Evolutionary conservation across 2,329 filamentous ascomycete genomes (phyloP).

Genomic region (Ilyonectria robusta): DNA sequence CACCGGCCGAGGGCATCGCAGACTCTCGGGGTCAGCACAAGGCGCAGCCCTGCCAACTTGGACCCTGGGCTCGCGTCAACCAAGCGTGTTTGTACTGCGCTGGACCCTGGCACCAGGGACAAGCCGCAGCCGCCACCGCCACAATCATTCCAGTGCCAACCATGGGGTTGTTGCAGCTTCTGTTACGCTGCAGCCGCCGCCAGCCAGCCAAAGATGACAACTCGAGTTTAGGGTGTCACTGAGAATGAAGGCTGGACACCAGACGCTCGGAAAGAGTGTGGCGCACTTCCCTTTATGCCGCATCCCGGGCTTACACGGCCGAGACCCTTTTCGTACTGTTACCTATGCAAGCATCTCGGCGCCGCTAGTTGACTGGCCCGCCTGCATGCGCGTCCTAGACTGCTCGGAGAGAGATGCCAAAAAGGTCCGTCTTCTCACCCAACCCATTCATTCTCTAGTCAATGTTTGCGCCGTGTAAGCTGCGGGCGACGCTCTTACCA

Average conservation of each 20-base stretch:
- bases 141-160: conserved; percentile 3
- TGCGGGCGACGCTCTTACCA: conserved; percentile 10
- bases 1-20: neutral
- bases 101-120: neutral
- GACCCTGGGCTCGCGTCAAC: conserved; percentile 1
- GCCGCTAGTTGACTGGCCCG: conserved; percentile 6
- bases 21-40: neutral
- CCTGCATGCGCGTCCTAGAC: neutral
- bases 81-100: neutral
- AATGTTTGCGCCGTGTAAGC: conserved; percentile 2
- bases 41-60: neutral
- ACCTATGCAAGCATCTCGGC: neutral
- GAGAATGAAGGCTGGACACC: neutral
- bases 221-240: neutral
- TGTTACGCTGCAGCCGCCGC: neutral
- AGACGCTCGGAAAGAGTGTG: too few species aligned
- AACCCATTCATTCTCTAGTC: neutral
- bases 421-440: neutral
- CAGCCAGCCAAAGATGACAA: neutral
- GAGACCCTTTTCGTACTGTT: neutral
- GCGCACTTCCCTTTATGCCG: neutral
- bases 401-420: neutral
- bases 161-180: neutral
- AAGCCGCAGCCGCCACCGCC: conserved; percentile 19
- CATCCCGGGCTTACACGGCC: neutral